These are phyloP conservation scores for Torrubiella hemipterigena DNA, from an alignment of 2,329 filamentous ascomycete species.

Conservation along the genomic window DNA sequence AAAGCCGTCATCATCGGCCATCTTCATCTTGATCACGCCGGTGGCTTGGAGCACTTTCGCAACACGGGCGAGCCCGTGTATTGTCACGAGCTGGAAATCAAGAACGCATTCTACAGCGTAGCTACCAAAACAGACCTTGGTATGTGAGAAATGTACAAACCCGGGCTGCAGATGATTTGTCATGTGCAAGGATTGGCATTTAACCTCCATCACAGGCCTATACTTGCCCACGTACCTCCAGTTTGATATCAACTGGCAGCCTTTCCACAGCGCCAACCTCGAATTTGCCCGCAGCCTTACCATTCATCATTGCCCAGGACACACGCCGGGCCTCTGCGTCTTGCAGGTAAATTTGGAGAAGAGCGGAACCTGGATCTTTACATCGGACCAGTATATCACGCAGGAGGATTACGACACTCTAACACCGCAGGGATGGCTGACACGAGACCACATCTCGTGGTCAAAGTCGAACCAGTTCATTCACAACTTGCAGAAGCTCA, in stretches of 20 bases:
- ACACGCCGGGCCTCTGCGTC: constrained; percentile 14
- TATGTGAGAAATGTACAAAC: constrained; percentile 10
- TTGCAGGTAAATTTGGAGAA: constrained; percentile 20
- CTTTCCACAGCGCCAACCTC: constrained; percentile 9
- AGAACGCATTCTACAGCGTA: constrained; percentile 30
- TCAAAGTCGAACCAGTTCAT: too few species aligned
- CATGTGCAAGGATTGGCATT: too few species aligned
- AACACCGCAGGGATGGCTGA: constrained; percentile 21
- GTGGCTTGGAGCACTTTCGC: constrained; percentile 31
- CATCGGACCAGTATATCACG: constrained; percentile 20
- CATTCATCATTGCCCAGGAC: constrained; percentile 11
- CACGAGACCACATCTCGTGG: constrained; percentile 19
- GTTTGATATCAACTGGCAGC: constrained; percentile 10
- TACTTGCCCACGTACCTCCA: background rate
- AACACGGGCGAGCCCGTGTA: constrained; percentile 26
- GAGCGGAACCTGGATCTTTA: constrained; percentile 19
- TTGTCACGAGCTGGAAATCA: constrained; percentile 33
- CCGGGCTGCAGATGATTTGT: too few species aligned
- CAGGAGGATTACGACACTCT: too few species aligned
- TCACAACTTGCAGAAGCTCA: constrained; percentile 17
- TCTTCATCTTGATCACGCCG: constrained; percentile 34
- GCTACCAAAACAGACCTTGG: constrained; percentile 19
- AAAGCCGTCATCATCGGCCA: constrained; percentile 33
- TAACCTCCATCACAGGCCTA: too few species aligned
- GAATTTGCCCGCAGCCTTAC: constrained; percentile 12